A percentile compares a stretch with the other conserved stretches of the same genome.
These are phyloP conservation scores for Chernovozyma aurita DNA, from an alignment of 1,139 yeast species.

Conservation along the genomic window DNA sequence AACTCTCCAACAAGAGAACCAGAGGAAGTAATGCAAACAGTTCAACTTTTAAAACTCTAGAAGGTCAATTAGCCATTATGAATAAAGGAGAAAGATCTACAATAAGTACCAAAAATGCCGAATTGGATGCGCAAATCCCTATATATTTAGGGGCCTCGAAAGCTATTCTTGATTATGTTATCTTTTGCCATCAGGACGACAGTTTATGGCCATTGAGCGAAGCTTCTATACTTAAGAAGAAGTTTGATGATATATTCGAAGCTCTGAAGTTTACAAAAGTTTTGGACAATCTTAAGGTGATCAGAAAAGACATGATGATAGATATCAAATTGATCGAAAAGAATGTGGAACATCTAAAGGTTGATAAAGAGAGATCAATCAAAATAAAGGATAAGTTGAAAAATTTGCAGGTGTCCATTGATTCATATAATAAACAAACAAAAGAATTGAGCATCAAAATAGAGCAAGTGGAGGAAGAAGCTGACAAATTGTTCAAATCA, in stretches of 20 bases:
- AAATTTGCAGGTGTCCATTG: conserved; percentile 41
- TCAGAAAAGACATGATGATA: conserved; percentile 71
- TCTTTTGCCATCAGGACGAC: conserved; percentile 97
- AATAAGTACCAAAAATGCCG: conserved; percentile 78
- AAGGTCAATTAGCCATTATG: conserved; percentile 75
- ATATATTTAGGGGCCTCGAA: conserved; percentile 80
- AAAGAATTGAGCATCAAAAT: conserved; percentile 46
- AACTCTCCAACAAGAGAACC: conserved; percentile 56
- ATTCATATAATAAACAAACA: conserved; percentile 45
- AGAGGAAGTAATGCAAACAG: conserved; percentile 24
- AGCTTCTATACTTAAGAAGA: conserved; percentile 80
- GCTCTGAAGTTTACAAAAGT: conserved; percentile 93
- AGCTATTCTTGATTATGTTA: conserved; percentile 85
- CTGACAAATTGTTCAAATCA: conserved; percentile 63
- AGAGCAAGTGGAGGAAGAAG: conserved; percentile 49
- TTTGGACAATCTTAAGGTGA: conserved; percentile 67
- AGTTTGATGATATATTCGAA: conserved; percentile 95
- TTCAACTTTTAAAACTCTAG: conserved; percentile 82
- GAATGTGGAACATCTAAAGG: conserved; percentile 68
- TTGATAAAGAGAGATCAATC: conserved; percentile 70
- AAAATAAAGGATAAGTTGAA: conserved; percentile 49
- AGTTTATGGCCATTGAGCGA: conserved; percentile 95
- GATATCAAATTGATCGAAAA: conserved; percentile 76
- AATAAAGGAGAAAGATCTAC: conserved; percentile 66
- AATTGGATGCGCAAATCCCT: conserved; percentile 80